Conservation (phyloP, 2,329 filamentous ascomycete species). For the Hymenoscyphus fructigenus region DNA sequence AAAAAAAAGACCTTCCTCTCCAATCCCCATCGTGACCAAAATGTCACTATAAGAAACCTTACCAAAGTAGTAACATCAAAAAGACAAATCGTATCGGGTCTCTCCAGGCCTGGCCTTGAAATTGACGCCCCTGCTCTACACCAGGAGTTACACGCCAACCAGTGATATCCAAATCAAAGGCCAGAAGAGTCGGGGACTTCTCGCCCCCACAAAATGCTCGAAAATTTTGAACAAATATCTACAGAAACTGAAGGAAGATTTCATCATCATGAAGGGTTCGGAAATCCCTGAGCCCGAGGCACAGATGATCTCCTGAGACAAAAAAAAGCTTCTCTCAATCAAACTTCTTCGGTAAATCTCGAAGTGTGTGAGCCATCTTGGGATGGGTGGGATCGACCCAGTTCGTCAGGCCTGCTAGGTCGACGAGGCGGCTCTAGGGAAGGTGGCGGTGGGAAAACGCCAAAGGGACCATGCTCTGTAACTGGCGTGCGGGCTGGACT, state of each 20-base stretch:
- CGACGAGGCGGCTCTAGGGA: constrained; percentile 23
- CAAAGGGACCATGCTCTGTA: constrained; percentile 53
- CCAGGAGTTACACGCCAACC: constrained; percentile 30
- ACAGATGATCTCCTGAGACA: constrained; percentile 22
- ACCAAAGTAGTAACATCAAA: constrained; percentile 12
- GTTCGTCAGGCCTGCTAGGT: constrained; percentile 29
- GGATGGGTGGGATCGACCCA: constrained; percentile 45
- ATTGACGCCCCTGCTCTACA: constrained; percentile 24
- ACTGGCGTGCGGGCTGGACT: constrained; percentile 65
- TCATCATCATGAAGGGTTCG: constrained; percentile 25
- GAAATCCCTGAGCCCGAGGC: constrained; percentile 17
- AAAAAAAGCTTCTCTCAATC: constrained; percentile 30
- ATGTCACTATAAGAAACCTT: constrained; percentile 2
- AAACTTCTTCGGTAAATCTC: constrained; percentile 48
- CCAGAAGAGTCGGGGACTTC: constrained; percentile 16
- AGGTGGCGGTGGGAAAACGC: constrained; percentile 24
- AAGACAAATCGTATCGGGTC: constrained; percentile 26
- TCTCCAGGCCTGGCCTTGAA: constrained; percentile 22
- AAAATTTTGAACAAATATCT: constrained; percentile 25
- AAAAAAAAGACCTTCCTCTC: not conserved
- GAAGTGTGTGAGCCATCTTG: constrained; percentile 47
- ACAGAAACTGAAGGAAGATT: constrained; percentile 27
- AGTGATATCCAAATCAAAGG: constrained; percentile 22
- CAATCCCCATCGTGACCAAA: constrained; percentile 14
- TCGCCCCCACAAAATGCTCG: constrained; percentile 11